Evolutionary conservation across 2,329 filamentous ascomycete species (phyloP).

Genomic region (Emergomyces orientalis): DNA sequence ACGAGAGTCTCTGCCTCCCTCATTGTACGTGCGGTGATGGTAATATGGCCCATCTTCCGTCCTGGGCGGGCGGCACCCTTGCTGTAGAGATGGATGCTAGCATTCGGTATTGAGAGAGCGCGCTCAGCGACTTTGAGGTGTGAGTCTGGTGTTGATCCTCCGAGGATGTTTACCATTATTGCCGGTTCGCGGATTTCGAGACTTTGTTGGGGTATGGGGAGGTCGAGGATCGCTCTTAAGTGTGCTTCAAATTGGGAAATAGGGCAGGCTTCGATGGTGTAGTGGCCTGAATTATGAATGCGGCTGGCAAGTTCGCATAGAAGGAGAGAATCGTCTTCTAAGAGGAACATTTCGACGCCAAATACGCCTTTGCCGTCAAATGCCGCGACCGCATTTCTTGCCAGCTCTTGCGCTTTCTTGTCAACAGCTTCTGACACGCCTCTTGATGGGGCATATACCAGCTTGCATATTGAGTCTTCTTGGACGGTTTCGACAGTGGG

Average conservation of each 20-base stretch:
- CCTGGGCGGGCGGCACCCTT: constrained; percentile 75
- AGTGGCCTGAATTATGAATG: constrained; percentile 86
- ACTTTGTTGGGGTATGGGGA: constrained; percentile 49
- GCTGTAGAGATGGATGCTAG: constrained; percentile 77
- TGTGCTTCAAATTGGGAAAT: constrained; percentile 91
- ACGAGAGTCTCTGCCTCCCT: constrained; percentile 58
- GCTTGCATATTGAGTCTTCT: constrained; percentile 89
- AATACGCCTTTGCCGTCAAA: constrained; percentile 89
- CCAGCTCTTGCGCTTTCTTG: constrained; percentile 62
- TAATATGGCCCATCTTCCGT: constrained; percentile 93
- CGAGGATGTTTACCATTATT: constrained; percentile 49
- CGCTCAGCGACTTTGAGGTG: constrained; percentile 51
- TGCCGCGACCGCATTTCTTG: constrained; percentile 65
- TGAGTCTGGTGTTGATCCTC: constrained; percentile 50
- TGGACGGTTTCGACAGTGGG: constrained; percentile 91
- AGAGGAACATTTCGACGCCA: constrained; percentile 91
- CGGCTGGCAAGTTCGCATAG: constrained; percentile 82
- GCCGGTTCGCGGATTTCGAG: constrained; percentile 40
- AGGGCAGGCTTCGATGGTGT: constrained; percentile 84
- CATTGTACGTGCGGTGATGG: constrained; percentile 61
- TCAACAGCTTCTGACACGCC: constrained; percentile 53
- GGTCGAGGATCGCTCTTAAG: constrained; percentile 68
- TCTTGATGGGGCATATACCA: constrained; percentile 77
- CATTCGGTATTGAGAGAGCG: constrained; percentile 50
- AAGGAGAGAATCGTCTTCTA: constrained; percentile 60